Conservation (phyloP, 106 monocot genomes). For the Allium fistulosum region DNA sequence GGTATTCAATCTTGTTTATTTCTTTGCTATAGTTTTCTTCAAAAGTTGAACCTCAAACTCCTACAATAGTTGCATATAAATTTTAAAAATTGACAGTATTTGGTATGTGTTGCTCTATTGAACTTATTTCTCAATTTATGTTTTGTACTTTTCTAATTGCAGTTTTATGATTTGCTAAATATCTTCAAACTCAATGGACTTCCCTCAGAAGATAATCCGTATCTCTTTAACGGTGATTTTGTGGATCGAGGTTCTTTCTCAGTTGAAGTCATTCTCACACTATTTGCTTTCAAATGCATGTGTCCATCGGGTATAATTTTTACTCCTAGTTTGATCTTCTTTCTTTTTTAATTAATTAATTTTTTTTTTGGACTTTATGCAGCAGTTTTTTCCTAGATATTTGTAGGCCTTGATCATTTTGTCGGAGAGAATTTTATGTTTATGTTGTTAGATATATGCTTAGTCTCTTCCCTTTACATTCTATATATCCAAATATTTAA, state of each 20-base stretch:
- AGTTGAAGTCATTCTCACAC: slow-evolving; percentile 91
- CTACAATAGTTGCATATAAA: background rate
- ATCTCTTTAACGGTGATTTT: slow-evolving; percentile 99
- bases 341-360: no score
- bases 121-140: slow-evolving; percentile 4
- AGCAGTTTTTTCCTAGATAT: no score
- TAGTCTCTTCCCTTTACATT: no score
- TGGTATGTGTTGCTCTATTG: background rate
- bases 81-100: background rate
- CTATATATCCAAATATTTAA: no score
- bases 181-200: slow-evolving; percentile 97
- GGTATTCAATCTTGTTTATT: background rate
- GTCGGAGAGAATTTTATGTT: no score
- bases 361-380: background rate
- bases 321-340: background rate
- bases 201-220: slow-evolving; percentile 95
- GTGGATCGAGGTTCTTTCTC: slow-evolving; percentile 98
- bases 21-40: background rate
- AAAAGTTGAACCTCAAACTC: background rate
- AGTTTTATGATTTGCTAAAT: slow-evolving; percentile 91
- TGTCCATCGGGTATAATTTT: slow-evolving; percentile 62
- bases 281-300: slow-evolving; percentile 97
- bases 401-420: no score
- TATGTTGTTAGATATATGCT: background rate
- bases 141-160: slow-evolving; percentile 15